Evolutionary conservation across 1,139 yeast genomes (phyloP), one percentile per base, ranked within the genome.

Genomic region (Petasospora fabianii): DNA sequence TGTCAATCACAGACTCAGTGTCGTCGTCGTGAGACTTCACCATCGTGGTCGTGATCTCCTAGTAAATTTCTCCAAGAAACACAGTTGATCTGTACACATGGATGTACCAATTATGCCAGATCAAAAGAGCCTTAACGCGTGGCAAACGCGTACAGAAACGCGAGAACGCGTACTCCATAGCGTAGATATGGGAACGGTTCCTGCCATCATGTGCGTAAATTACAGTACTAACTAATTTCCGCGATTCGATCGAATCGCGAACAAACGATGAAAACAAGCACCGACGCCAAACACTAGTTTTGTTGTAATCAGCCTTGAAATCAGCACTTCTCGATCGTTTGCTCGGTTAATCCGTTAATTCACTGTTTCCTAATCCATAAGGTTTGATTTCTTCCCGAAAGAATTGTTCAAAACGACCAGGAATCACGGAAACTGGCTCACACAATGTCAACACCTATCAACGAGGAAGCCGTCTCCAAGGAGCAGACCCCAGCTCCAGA

Each of bases 21-120:
- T 11, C 32, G 13, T 19, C 24, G 16, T 39, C 52, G 17, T 24
- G 21, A 18, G 6, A 5, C 24, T 26, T 27, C 11, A 40, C 39
- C 14, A 54, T 60, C 12, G 48, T 53, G n/a, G 50, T 60, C 11
- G 62, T 59, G 41, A 58, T 59, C 34, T 17, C n/a, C 8, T 10
- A 20, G 22, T 20, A 10, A n/a, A n/a, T n/a, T n/a, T n/a, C n/a
- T n/a, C n/a, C n/a, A n/a, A n/a, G n/a, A n/a, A n/a, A n/a, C n/a
- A n/a, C n/a, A n/a, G n/a, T n/a, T n/a, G n/a, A n/a, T n/a, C n/a
- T n/a, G n/a, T n/a, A n/a, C n/a, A n/a, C n/a, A n/a, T n/a, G n/a
- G n/a, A n/a, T n/a, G n/a, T n/a, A n/a, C n/a, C n/a, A n/a, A n/a
- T n/a, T n/a, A n/a, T n/a, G n/a, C n/a, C n/a, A n/a, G n/a, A n/a